These are phyloP conservation scores for Claviceps sorghi DNA, from an alignment of 2,329 filamentous ascomycete genomes.

Conservation along the genomic window DNA sequence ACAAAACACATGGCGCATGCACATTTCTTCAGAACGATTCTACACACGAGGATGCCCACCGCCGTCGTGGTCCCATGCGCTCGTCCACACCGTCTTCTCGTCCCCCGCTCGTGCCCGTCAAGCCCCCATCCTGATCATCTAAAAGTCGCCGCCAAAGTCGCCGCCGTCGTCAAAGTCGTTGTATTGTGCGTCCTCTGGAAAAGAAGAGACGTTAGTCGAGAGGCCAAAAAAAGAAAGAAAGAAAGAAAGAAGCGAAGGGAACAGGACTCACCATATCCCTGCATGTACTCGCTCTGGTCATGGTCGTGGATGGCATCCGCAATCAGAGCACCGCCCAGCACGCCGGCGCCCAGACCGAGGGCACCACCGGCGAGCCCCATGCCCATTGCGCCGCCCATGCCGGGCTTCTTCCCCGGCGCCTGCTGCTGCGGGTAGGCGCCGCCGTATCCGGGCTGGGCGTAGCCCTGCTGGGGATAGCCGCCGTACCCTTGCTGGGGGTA, in stretches of 20 bases:
- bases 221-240: background rate
- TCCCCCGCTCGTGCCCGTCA: no score
- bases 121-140: no score
- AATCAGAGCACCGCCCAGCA: conserved; percentile 64
- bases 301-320: conserved; percentile 50
- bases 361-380: conserved; percentile 63
- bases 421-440: conserved; percentile 12
- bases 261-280: conserved; percentile 25
- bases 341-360: conserved; percentile 64
- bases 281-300: conserved; percentile 40
- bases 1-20: background rate
- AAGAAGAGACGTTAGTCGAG: background rate
- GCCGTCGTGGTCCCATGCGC: background rate
- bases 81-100: no score
- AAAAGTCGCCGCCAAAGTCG: conserved; percentile 2
- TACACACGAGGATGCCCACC: no score
- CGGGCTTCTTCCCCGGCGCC: conserved; percentile 27
- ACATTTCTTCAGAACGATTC: background rate
- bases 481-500: conserved; percentile 9
- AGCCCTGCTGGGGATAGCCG: conserved; percentile 6
- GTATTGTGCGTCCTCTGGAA: conserved; percentile 17
- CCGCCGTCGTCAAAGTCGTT: conserved; percentile 8
- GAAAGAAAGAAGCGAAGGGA: background rate
- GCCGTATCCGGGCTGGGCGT: conserved; percentile 17
- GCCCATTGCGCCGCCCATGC: conserved; percentile 19